Evolutionary conservation across 169 alveolate species (phyloP).

Genomic region (Eimeria praecox): DNA sequence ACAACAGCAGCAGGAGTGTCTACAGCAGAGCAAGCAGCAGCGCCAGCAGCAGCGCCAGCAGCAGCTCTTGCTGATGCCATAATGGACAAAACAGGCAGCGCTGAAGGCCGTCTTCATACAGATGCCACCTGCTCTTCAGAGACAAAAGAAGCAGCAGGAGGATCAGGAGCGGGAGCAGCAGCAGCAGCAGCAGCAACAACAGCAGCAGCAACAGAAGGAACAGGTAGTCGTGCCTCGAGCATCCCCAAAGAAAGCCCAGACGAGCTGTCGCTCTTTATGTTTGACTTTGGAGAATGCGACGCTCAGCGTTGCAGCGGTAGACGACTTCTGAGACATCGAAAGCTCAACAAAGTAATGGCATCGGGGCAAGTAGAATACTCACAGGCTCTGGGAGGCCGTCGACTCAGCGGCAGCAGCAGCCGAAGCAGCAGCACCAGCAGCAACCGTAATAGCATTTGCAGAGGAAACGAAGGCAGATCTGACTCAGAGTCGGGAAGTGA

Average conservation of each 20-base stretch:
- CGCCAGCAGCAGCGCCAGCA: no score
- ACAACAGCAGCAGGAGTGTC: not conserved
- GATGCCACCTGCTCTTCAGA: not conserved
- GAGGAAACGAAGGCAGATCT: not conserved
- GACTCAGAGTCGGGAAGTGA: not conserved
- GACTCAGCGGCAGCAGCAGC: constrained; percentile 16
- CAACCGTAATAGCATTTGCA: not conserved
- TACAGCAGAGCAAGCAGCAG: not conserved
- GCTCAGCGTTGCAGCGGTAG: constrained; percentile 97
- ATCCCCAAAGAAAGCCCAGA: not conserved
- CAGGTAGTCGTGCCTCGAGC: not conserved
- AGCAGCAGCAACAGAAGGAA: not conserved
- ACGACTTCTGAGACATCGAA: constrained; percentile 91
- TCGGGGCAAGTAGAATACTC: not conserved
- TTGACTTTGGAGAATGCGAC: constrained; percentile 97
- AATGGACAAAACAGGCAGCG: not conserved
- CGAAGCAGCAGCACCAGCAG: constrained; percentile 39
- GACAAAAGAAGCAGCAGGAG: not conserved
- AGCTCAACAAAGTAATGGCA: constrained; percentile 83
- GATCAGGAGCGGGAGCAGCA: no score
- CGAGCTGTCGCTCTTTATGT: constrained; percentile 90
- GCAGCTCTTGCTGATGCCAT: not conserved
- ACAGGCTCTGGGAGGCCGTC: not conserved
- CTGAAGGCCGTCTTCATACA: no score
- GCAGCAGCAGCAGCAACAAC: not conserved